A percentile compares a stretch with the other conserved stretches of the same genome.
Evolutionary conservation across 73 alveolate genomes (phyloP).

Genomic region (Tetrahymena borealis): DNA sequence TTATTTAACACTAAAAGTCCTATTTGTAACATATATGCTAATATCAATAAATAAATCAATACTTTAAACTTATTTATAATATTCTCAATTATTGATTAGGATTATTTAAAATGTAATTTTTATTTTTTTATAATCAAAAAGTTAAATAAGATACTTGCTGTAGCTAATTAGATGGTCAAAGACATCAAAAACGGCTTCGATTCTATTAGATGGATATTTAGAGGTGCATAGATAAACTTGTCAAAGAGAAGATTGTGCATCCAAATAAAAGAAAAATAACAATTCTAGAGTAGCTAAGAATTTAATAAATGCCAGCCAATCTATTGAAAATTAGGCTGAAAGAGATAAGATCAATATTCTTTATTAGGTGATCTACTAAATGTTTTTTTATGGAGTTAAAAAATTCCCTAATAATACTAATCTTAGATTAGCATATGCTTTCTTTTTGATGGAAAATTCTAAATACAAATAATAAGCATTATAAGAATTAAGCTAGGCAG

Average conservation of each 20-base stretch:
- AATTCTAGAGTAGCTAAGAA: slow-evolving; percentile 16
- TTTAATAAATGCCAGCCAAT: neutral
- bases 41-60: too few species aligned
- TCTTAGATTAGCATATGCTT: slow-evolving; percentile 26
- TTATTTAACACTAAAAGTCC: too few species aligned
- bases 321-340: neutral
- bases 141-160: neutral
- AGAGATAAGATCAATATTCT: slow-evolving; percentile 8
- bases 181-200: slow-evolving; percentile 2
- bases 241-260: slow-evolving; percentile 21
- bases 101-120: neutral
- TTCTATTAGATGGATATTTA: slow-evolving; percentile 28
- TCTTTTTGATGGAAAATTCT: slow-evolving; percentile 16
- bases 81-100: too few species aligned
- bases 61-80: too few species aligned
- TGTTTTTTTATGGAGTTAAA: neutral
- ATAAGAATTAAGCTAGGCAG: slow-evolving; percentile 29
- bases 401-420: neutral
- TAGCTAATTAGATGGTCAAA: neutral
- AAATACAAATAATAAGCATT: slow-evolving; percentile 30
- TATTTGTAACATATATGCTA: too few species aligned
- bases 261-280: slow-evolving; percentile 6
- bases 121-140: neutral
- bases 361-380: neutral
- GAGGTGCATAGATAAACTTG: slow-evolving; percentile 39